Evolutionary conservation across 306 rosid genomes (phyloP).

Genomic region (Quercus parvula): DNA sequence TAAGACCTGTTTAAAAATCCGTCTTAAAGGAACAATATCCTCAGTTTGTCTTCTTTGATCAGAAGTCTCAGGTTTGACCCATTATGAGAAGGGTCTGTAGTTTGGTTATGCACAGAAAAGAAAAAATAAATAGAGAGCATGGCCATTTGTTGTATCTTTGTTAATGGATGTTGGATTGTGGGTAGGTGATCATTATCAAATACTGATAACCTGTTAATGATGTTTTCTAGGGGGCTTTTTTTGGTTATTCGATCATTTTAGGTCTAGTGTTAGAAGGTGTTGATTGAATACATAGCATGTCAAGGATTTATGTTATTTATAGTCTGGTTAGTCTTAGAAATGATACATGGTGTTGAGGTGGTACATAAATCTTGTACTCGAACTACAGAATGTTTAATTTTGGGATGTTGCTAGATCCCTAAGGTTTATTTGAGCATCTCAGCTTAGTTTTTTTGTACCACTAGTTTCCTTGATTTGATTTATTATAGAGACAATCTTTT

Average conservation of each 20-base stretch:
- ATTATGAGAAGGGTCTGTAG: background rate
- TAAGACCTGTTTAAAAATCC: too few relatives aligned
- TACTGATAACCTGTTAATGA: background rate
- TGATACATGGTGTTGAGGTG: background rate
- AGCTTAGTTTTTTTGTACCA: conserved; percentile 13
- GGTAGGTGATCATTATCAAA: background rate
- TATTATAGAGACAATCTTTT: background rate
- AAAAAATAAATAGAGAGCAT: background rate
- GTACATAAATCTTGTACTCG: background rate
- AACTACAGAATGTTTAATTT: background rate
- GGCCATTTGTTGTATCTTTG: background rate
- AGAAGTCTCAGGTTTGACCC: background rate
- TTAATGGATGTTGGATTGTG: background rate
- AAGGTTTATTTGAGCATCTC: conserved; percentile 7
- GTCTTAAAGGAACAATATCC: background rate
- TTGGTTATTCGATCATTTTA: background rate
- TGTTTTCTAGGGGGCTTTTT: background rate
- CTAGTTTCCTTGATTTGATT: conserved; percentile 9
- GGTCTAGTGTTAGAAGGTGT: background rate
- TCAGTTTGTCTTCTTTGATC: background rate
- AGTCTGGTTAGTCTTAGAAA: background rate
- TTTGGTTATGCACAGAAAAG: background rate
- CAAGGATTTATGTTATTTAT: background rate
- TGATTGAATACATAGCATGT: background rate
- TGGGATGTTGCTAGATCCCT: conserved; percentile 8